A percentile compares a stretch with the other conserved stretches of the same genome.
phyloP scores from a whole-genome alignment of 179 eudicot species.

The Silene noctiflora region DNA sequence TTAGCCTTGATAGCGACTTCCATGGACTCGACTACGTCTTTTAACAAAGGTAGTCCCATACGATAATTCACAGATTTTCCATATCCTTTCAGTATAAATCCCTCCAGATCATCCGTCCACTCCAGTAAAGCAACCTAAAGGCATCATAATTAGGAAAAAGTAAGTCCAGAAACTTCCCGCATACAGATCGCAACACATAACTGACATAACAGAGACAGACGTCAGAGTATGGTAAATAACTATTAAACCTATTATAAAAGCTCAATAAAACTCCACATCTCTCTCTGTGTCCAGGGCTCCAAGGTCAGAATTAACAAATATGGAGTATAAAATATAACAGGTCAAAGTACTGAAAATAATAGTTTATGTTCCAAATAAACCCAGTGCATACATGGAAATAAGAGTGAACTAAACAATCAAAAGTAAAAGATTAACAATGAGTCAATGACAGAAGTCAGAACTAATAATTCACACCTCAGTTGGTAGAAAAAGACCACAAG shows the following conservation, averaged over 20 bases:
- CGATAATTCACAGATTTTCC: slow-evolving; percentile 80
- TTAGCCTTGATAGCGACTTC: slow-evolving; percentile 74
- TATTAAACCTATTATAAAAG: neutral
- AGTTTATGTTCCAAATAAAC: neutral
- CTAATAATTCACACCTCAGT: slow-evolving; percentile 51
- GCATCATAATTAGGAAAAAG: slow-evolving; percentile 11
- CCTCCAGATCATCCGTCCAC: slow-evolving; percentile 92
- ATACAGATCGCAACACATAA: slow-evolving; percentile 10
- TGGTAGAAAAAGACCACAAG: slow-evolving; percentile 69
- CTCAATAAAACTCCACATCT: neutral
- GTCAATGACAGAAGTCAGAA: slow-evolving; percentile 17
- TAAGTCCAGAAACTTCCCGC: slow-evolving; percentile 43
- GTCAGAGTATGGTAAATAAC: neutral
- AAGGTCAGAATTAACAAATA: neutral
- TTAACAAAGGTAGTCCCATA: slow-evolving; percentile 91
- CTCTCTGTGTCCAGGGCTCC: neutral
- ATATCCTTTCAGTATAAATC: slow-evolving; percentile 75
- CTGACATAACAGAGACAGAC: neutral
- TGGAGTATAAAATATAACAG: neutral
- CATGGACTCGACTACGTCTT: slow-evolving; percentile 87
- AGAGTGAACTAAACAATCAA: neutral
- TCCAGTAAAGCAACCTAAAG: slow-evolving; percentile 69
- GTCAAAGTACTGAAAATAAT: neutral
- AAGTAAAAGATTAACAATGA: neutral
- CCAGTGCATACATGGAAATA: neutral